phyloP scores from a whole-genome alignment of 139 green algal species.

The Chlorella sp. region DNA sequence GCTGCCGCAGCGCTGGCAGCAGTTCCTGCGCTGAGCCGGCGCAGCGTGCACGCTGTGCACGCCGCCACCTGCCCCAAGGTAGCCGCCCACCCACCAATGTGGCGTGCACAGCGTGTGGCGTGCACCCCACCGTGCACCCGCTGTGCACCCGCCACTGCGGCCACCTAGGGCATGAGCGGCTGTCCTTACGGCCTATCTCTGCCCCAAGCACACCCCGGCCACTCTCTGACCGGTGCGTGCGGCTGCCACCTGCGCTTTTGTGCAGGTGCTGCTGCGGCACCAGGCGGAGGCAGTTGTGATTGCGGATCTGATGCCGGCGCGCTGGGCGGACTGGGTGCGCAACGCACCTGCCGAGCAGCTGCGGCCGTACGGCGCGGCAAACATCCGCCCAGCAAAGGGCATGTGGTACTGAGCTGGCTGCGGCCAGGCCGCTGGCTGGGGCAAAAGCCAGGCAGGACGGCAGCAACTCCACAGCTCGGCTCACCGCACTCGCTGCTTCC shows the following conservation, averaged over 20 bases:
- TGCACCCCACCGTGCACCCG: no score
- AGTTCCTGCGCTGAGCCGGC: slow-evolving; percentile 70
- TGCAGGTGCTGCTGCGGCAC: slow-evolving; percentile 61
- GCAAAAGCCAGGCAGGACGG: background rate
- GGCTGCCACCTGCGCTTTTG: background rate
- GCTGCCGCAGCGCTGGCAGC: slow-evolving; percentile 84
- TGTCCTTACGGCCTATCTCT: no score
- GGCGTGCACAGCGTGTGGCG: no score
- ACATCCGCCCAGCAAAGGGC: background rate
- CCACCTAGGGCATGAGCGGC: no score
- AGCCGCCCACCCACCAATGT: background rate
- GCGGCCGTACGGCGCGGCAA: slow-evolving; percentile 10
- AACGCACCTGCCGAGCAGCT: slow-evolving; percentile 77
- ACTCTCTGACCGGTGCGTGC: background rate
- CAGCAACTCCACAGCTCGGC: background rate
- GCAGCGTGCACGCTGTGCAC: background rate
- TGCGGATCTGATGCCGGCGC: slow-evolving; percentile 66
- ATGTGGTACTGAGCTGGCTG: background rate
- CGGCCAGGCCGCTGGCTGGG: background rate
- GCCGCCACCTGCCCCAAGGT: background rate
- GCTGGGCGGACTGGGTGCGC: slow-evolving; percentile 90
- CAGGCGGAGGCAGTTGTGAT: slow-evolving; percentile 48
- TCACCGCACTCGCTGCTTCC: background rate
- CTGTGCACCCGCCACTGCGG: no score
- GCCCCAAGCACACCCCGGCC: background rate